Evolutionary conservation across 1,139 yeast genomes (phyloP).

Genomic region (Suhomyces kunorum): DNA sequence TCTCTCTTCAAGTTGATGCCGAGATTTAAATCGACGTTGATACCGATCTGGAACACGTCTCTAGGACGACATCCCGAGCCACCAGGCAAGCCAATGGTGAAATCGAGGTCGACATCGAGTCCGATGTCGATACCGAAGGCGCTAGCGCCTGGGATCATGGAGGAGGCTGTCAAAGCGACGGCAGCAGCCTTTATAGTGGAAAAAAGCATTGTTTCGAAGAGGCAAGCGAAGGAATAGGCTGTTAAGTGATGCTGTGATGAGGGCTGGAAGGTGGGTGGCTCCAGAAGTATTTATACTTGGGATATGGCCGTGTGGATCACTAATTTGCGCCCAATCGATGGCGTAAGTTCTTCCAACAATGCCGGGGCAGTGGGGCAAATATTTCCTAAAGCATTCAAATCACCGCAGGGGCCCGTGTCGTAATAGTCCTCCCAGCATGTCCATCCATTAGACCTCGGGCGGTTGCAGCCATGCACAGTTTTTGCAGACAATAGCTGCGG

Average conservation of each 20-base stretch:
- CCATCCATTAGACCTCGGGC: neutral
- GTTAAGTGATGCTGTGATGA: constrained; percentile 2
- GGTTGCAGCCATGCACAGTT: neutral
- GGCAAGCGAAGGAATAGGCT: constrained; percentile 11
- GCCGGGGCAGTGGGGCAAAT: neutral
- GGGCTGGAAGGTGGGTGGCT: neutral
- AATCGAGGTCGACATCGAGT: constrained; percentile 14
- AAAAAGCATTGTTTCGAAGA: constrained; percentile 15
- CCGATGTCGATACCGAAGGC: constrained; percentile 14
- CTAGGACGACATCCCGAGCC: constrained; percentile 13
- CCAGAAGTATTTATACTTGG: constrained; percentile 4
- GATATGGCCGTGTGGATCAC: neutral
- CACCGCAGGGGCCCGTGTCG: neutral
- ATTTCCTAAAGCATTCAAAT: neutral
- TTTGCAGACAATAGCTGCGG: constrained; percentile 9
- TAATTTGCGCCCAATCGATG: no score
- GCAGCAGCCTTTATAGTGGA: constrained; percentile 19
- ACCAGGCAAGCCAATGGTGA: constrained; percentile 14
- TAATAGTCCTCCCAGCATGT: neutral
- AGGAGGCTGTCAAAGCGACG: constrained; percentile 16
- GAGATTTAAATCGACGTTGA: constrained; percentile 17
- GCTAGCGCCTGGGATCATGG: constrained; percentile 13
- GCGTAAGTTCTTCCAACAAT: neutral
- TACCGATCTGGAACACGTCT: constrained; percentile 17
- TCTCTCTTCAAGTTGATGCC: constrained; percentile 18